These are phyloP conservation scores for Pythium utonaiense DNA, from an alignment of 352 stramenopile genomes.

Conservation along the genomic window DNA sequence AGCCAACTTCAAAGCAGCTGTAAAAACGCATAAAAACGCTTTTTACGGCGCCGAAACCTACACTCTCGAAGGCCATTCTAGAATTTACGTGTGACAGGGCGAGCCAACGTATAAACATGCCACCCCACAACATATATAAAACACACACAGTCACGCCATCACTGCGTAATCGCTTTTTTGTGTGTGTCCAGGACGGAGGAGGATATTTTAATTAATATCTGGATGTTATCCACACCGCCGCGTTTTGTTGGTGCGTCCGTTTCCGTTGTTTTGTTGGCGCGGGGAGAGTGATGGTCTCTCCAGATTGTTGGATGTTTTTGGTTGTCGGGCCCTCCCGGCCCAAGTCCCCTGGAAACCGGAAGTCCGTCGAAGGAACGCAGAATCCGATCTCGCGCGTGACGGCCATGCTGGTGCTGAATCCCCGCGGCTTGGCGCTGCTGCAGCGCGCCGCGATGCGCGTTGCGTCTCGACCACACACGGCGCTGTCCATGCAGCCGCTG, in stretches of 20 bases:
- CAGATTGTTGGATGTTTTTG: conserved; percentile 11
- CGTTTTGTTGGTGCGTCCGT: not conserved
- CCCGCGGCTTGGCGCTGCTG: conserved; percentile 30
- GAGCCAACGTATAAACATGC: conserved; percentile 19
- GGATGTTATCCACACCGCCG: not conserved
- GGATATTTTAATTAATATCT: too few species aligned
- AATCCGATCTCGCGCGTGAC: not conserved
- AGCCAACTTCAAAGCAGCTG: conserved; percentile 29
- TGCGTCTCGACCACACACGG: conserved; percentile 7
- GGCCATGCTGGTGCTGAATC: conserved; percentile 44
- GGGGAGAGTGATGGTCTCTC: conserved; percentile 8
- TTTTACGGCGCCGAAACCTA: conserved; percentile 17
- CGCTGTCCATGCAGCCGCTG: conserved; percentile 7
- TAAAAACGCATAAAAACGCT: conserved; percentile 21
- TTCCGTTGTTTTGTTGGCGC: conserved; percentile 4
- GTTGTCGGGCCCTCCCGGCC: not conserved
- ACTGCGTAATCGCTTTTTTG: not conserved
- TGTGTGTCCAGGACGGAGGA: too few species aligned
- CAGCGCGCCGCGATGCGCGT: conserved; percentile 24
- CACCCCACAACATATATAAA: not conserved
- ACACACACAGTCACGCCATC: too few species aligned
- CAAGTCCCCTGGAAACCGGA: not conserved
- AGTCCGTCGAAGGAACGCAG: conserved; percentile 19
- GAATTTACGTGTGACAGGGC: conserved; percentile 20
- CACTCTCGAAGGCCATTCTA: conserved; percentile 22